Conservation (phyloP, 768 basidiomycete genomes). For the Termitomyces sp. region DNA sequence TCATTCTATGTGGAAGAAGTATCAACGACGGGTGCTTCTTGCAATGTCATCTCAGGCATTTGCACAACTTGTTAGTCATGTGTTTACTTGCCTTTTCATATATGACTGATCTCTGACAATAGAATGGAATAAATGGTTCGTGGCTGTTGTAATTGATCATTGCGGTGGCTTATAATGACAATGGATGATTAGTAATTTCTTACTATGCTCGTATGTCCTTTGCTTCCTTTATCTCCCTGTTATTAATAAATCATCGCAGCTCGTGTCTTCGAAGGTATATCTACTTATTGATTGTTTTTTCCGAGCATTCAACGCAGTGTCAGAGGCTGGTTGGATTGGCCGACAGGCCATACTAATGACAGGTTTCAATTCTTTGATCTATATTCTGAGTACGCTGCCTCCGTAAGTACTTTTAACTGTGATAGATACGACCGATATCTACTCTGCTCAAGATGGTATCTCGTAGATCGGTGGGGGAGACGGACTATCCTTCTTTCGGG, state of each 20-base stretch:
- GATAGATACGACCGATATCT: conserved; percentile 7
- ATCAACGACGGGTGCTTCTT: conserved; percentile 81
- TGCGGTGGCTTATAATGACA: conserved; percentile 5
- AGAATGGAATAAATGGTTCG: conserved; percentile 95
- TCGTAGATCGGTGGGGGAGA: conserved; percentile 81
- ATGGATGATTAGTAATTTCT: conserved; percentile 64
- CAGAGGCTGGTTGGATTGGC: conserved; percentile 86
- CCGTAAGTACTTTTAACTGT: conserved; percentile 38
- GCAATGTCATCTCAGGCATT: conserved; percentile 96
- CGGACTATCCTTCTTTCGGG: conserved; percentile 74
- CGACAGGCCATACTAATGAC: conserved; percentile 86
- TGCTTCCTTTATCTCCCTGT: background rate
- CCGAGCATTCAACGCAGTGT: background rate
- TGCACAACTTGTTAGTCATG: conserved; percentile 75
- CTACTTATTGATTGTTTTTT: background rate
- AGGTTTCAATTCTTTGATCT: conserved; percentile 76
- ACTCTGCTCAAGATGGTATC: conserved; percentile 61
- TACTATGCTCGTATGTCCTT: conserved; percentile 80
- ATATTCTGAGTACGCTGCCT: conserved; percentile 62
- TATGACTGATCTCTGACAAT: background rate
- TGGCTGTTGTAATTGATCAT: background rate
- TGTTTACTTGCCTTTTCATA: background rate
- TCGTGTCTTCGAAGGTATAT: conserved; percentile 83
- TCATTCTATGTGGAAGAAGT: conserved; percentile 76
- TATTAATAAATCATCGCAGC: conserved; percentile 35